Evolutionary conservation across 2,329 filamentous ascomycete species (phyloP).

Genomic region (Colletotrichum sp.): DNA sequence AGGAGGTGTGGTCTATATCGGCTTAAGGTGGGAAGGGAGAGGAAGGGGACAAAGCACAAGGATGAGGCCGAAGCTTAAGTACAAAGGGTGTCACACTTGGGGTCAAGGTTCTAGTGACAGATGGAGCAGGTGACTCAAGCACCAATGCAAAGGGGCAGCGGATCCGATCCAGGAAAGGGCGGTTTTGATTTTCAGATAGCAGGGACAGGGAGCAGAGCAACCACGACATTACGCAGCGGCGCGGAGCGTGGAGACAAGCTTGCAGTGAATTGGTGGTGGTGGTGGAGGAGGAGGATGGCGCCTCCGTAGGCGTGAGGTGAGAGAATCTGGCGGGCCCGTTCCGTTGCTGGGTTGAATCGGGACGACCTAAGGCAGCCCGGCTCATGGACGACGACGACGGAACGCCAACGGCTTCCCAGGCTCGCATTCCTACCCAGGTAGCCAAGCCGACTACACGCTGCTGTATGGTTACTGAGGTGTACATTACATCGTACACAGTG

Average conservation of each 20-base stretch:
- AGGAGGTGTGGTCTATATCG: slow-evolving; percentile 4
- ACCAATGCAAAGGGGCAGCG: slow-evolving; percentile 20
- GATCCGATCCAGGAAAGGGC: slow-evolving; percentile 8
- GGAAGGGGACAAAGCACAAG: slow-evolving; percentile 11
- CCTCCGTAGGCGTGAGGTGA: background rate
- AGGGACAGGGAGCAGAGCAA: slow-evolving; percentile 16
- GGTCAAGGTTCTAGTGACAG: slow-evolving; percentile 18
- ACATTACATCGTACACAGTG: background rate
- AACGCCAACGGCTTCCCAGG: background rate
- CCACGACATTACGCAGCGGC: background rate
- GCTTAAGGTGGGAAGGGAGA: slow-evolving; percentile 8
- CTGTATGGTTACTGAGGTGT: background rate
- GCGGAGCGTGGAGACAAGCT: background rate
- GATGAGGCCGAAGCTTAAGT: slow-evolving; percentile 19
- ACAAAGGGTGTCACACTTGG: slow-evolving; percentile 10
- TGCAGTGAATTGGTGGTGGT: background rate
- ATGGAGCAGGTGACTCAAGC: slow-evolving; percentile 23
- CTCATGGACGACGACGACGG: background rate
- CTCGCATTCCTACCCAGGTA: background rate
- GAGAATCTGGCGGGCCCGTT: slow-evolving; percentile 1
- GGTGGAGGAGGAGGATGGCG: background rate
- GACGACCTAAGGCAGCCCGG: background rate
- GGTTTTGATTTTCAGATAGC: slow-evolving; percentile 10
- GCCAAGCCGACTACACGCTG: background rate
- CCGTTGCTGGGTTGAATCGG: slow-evolving; percentile 1